Evolutionary conservation across 2,329 filamentous ascomycete genomes (phyloP), one percentile per base, ranked within the genome.

Genomic region (Purpureocillium takamizusanense): DNA sequence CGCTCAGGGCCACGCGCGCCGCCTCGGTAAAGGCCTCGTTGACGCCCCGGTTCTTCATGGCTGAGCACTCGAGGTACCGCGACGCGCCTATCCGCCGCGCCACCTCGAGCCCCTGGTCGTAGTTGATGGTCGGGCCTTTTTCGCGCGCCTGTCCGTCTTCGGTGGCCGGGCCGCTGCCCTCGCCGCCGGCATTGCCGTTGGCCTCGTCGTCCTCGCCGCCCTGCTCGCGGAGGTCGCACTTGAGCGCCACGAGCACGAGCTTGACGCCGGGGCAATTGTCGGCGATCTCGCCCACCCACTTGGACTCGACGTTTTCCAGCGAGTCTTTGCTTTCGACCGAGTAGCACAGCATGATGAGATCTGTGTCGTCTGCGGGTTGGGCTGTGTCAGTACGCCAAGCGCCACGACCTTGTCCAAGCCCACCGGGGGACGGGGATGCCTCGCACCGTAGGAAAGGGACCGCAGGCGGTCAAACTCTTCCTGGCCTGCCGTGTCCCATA

Each of bases 21-120:
- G 92, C 92, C 69, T 98, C 92, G 31, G 92, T 97, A 56, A 98
- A 98, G 32, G 92, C 92, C 65, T 98, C 92, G 63, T 97, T 95
- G 56, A 98, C 94, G 44, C 92, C 92, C 36, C 92, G 79, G 65
- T 98, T 98, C 66, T 89, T 83, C 81, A 97, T 97, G 41, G 92
- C 92, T 29, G 92, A 97, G 70, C 92, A 98, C 72, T 98, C 92
- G 40, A 98, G 77, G 61, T 98, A 98, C 56, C 94, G 81, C 56
- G 95, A 74, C 7, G 92, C 92, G 51, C 88, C 85, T 64, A 97
- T 94, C 60, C 84, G 81, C 57, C 90, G 81, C 30, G 90, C 90
- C 31, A 95, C 89, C 47, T 90, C 87, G 37, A 97, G 72, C 3
- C 90, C 90, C 56, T 94, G 81, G 55, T 94, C 84, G 65, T 95